These are phyloP conservation scores for Leucaena leucocephala DNA, from an alignment of 306 rosid species.

Conservation along the genomic window DNA sequence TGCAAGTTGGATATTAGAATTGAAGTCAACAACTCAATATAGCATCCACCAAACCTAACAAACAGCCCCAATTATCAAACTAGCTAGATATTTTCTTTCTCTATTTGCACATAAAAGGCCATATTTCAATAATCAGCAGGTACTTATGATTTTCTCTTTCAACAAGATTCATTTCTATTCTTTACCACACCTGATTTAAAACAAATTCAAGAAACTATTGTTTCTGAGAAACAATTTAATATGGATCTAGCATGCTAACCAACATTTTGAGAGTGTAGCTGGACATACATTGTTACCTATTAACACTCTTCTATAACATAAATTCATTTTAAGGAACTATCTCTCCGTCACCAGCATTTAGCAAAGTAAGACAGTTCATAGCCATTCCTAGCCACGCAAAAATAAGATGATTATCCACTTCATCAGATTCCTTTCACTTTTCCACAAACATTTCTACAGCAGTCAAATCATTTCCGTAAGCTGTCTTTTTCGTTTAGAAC, in stretches of 20 bases:
- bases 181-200: not conserved
- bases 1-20: not conserved
- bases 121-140: not conserved
- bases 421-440: conserved; percentile 7
- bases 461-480: not conserved
- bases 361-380: not conserved
- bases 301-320: conserved; percentile 2
- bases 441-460: not conserved
- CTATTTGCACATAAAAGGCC: not conserved
- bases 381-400: conserved; percentile 3
- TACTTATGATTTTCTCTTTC: not conserved
- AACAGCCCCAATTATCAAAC: not conserved
- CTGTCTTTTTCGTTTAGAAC: not conserved
- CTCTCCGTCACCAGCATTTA: not conserved
- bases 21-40: not conserved
- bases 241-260: not conserved
- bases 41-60: not conserved
- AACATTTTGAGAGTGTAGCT: not conserved
- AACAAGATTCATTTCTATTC: not conserved
- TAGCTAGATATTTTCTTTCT: not conserved
- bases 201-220: not conserved
- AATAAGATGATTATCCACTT: not conserved
- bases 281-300: not conserved
- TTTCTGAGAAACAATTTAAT: not conserved
- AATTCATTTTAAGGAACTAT: not conserved